Conservation (phyloP, 441 rosid species). For the Adansonia grandidieri region DNA sequence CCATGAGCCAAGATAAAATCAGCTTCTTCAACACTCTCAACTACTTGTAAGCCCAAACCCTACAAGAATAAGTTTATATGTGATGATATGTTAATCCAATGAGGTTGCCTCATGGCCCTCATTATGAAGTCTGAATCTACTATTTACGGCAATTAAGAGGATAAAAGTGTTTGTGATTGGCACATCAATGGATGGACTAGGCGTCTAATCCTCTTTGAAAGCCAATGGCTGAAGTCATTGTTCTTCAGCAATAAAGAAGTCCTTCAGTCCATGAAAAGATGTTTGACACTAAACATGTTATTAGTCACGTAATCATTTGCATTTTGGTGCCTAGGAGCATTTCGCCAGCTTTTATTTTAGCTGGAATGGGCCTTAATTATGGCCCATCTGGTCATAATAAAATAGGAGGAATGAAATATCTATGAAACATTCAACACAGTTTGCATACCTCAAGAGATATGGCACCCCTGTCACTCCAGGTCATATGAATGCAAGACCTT, state of each 20-base stretch:
- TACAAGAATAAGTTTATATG: constrained; percentile 32
- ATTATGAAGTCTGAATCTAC: not conserved
- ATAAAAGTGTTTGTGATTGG: not conserved
- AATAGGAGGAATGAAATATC: not conserved
- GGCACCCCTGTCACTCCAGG: constrained; percentile 91
- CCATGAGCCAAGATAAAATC: constrained; percentile 86
- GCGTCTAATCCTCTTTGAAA: not conserved
- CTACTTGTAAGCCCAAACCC: constrained; percentile 78
- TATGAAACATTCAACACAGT: constrained; percentile 5
- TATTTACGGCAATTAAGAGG: not conserved
- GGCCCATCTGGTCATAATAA: not conserved
- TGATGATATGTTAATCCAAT: not conserved
- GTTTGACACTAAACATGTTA: not conserved
- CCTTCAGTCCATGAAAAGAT: not conserved
- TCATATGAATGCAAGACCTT: constrained; percentile 83
- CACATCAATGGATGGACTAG: constrained; percentile 3
- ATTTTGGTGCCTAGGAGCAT: not conserved
- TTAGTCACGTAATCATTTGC: not conserved
- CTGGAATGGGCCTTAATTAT: not conserved
- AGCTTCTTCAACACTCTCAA: constrained; percentile 77
- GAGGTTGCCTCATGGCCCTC: not conserved
- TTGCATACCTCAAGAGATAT: constrained; percentile 81
- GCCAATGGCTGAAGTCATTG: not conserved
- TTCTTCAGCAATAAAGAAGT: not conserved
- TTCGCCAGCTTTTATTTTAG: not conserved